Base-by-base conservation (phyloP, 768 basidiomycete species). In the Fistulinella prunicolor region DNA sequence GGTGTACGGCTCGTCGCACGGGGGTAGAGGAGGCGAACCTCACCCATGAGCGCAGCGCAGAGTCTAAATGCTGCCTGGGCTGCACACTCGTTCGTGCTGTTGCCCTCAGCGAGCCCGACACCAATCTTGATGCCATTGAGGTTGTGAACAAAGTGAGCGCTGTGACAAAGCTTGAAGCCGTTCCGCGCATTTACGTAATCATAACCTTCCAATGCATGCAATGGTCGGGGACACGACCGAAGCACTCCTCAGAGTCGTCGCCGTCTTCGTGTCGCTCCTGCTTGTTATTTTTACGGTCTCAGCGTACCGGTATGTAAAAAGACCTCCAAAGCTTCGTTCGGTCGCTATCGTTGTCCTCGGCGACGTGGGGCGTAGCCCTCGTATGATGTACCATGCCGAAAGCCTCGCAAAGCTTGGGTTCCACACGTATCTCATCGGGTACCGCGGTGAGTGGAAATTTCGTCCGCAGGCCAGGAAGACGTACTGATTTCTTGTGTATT, bases 361-460 rank as follows among this genome's bases (percentile, higher is more conserved):
- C 9, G 96, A 99, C 71, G 83, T 99, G 40, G 96, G 95, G 2
- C 79, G 96, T 48, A 93, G 89, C 63, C 96, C 96, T 10, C 77
- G 96, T 45, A 98, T 97, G 91, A 95, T 97, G 91, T 97, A 97
- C 65, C 96, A 99, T 59, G 87, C 95, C 0, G 83, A 95, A 64
- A 94, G 89, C 62, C 89, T 99, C 62, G 86, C 90, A 32, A 79
- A 84, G 47, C 77, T 83, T 44, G 81, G 77, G 6, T 96, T 90
- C 65, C 70, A 78, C 49, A 92, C 91, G 2, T 80, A 82, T 57
- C 61, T 99, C 16, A 79, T 98, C 46, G 95, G 92, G 14, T 96
- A 96, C 64, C 71, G 74, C 68, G 93, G 95, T 92, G 55, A 55
- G 79, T 34, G 44, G 32, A 29, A 9, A n/a, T 34, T 2, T 24